phyloP scores from a whole-genome alignment of 805 yeast species.

The Ogataea glucozyma region DNA sequence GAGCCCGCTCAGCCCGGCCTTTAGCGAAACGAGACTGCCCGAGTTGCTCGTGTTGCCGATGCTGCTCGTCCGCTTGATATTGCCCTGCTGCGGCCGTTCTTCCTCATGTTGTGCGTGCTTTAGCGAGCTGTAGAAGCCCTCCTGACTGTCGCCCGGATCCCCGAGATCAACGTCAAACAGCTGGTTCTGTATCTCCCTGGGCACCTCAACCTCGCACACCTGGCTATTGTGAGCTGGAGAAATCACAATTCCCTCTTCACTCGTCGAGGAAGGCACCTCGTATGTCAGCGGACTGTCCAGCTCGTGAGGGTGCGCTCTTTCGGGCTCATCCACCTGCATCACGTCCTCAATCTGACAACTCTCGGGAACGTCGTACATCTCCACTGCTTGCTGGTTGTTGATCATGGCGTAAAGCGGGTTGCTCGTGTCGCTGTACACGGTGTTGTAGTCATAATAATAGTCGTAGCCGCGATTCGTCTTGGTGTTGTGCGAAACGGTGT shows the following conservation, averaged over 20 bases:
- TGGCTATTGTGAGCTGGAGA: background rate
- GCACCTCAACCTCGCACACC: no score
- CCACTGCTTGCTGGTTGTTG: slow-evolving; percentile 27
- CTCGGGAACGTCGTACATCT: slow-evolving; percentile 42
- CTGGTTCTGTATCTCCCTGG: slow-evolving; percentile 9
- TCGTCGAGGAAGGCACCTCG: background rate
- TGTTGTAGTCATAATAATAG: slow-evolving; percentile 76
- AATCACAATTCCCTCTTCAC: slow-evolving; percentile 1
- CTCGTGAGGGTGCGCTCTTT: background rate
- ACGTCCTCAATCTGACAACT: slow-evolving; percentile 39
- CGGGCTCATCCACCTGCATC: slow-evolving; percentile 26
- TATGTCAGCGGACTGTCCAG: slow-evolving; percentile 1
- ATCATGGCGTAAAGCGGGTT: slow-evolving; percentile 39
- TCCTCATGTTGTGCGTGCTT: slow-evolving; percentile 8
- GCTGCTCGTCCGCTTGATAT: slow-evolving; percentile 20
- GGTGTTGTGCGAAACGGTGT: slow-evolving; percentile 71
- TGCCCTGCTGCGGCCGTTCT: slow-evolving; percentile 5
- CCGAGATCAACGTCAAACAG: background rate
- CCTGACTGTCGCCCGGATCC: no score
- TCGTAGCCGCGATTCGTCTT: slow-evolving; percentile 74
- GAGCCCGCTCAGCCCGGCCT: slow-evolving; percentile 34
- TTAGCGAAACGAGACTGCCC: slow-evolving; percentile 31
- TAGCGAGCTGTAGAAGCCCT: background rate
- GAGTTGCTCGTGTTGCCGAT: slow-evolving; percentile 21
- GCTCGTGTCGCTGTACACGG: slow-evolving; percentile 62